Evolutionary conservation across 2,329 filamentous ascomycete species (phyloP).

Genomic region (Fusarium acutatum): DNA sequence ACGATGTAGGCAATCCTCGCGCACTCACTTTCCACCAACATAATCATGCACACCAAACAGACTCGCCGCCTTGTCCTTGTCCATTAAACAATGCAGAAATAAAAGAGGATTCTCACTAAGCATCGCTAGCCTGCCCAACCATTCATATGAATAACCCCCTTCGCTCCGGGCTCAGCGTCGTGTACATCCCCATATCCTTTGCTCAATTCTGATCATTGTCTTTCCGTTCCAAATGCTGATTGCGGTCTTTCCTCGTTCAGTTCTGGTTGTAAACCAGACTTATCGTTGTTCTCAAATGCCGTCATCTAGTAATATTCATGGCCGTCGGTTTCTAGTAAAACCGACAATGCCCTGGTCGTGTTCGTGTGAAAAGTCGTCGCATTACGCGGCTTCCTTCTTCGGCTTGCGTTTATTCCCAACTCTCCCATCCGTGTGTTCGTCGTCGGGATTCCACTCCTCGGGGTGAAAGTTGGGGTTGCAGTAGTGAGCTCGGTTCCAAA

Average conservation of each 20-base stretch:
- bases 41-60: constrained; percentile 28
- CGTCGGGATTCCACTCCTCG: constrained; percentile 55
- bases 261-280: neutral
- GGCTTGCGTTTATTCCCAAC: constrained; percentile 38
- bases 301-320: constrained; percentile 12
- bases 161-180: neutral
- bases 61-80: constrained; percentile 21
- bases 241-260: neutral
- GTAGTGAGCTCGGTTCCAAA: constrained; percentile 73
- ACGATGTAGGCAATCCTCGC: neutral
- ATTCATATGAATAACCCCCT: constrained; percentile 23
- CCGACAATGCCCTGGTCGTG: neutral
- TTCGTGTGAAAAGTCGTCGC: neutral
- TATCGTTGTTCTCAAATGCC: neutral
- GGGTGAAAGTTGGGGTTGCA: constrained; percentile 66
- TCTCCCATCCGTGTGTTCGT: constrained; percentile 47
- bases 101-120: constrained; percentile 33
- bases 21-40: neutral
- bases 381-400: constrained; percentile 34
- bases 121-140: constrained; percentile 36
- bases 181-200: neutral
- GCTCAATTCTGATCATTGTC: neutral
- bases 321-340: constrained; percentile 6
- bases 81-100: constrained; percentile 32
- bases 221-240: neutral